Evolutionary conservation across 202 grass and related monocot genomes (phyloP).

Genomic region (Panicum virgatum): DNA sequence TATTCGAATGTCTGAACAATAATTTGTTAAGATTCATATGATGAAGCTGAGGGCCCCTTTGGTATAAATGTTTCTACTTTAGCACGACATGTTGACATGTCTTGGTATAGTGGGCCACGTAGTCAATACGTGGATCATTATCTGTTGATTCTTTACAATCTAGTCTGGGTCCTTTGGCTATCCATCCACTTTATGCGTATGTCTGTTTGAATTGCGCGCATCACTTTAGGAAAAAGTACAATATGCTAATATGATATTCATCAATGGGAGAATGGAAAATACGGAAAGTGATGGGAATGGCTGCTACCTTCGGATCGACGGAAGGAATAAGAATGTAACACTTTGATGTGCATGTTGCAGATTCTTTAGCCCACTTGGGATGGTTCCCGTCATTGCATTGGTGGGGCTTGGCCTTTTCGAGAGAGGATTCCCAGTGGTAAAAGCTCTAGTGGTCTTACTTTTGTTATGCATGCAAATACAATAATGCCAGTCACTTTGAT

Average conservation of each 20-base stretch:
- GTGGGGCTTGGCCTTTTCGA: constrained; percentile 96
- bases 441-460: constrained; percentile 27
- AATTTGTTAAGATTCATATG: constrained; percentile 15
- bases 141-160: constrained; percentile 32
- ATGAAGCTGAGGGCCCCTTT: neutral
- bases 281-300: constrained; percentile 27
- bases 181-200: constrained; percentile 39
- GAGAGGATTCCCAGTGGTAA: constrained; percentile 99
- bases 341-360: constrained; percentile 64
- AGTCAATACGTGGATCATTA: constrained; percentile 17
- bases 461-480: neutral
- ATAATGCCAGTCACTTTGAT: neutral
- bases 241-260: constrained; percentile 30
- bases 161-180: constrained; percentile 26
- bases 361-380: constrained; percentile 96
- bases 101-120: constrained; percentile 12
- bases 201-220: constrained; percentile 38
- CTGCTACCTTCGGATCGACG: constrained; percentile 33
- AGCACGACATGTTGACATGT: constrained; percentile 13
- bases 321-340: constrained; percentile 50
- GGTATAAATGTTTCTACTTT: neutral
- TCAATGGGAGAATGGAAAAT: constrained; percentile 13
- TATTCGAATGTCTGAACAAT: neutral
- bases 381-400: constrained; percentile 89
- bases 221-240: constrained; percentile 47